Evolutionary conservation across 75 land plant genomes (phyloP).

Genomic region (Larix kaempferi): DNA sequence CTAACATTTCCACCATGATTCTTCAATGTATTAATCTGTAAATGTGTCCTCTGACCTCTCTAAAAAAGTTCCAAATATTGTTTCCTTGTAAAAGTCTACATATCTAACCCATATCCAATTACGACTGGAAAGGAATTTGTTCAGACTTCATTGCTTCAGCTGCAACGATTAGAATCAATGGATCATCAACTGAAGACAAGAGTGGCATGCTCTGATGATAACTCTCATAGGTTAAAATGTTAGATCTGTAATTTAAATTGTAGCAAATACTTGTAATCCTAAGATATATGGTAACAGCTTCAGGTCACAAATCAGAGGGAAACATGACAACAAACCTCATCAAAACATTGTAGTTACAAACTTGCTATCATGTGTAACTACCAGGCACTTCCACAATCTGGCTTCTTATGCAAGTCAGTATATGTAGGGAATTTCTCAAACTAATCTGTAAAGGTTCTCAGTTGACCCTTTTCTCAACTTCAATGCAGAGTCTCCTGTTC

Average conservation of each 20-base stretch:
- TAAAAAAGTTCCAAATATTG: background rate
- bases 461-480: background rate
- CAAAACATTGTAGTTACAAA: too few relatives aligned
- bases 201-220: background rate
- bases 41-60: background rate
- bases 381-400: background rate
- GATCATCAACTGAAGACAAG: background rate
- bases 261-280: background rate
- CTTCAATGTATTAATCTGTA: background rate
- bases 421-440: background rate
- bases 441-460: background rate
- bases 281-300: background rate
- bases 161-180: background rate
- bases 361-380: too few relatives aligned
- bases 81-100: background rate
- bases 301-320: too few relatives aligned
- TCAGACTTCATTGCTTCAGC: background rate
- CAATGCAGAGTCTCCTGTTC: background rate
- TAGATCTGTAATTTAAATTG: background rate
- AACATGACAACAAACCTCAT: too few relatives aligned
- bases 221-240: background rate
- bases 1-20: background rate
- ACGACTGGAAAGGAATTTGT: background rate
- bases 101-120: background rate
- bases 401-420: background rate